phyloP scores from a whole-genome alignment of 768 basidiomycete species.

The Rhodosporidiobolus odoratus region DNA sequence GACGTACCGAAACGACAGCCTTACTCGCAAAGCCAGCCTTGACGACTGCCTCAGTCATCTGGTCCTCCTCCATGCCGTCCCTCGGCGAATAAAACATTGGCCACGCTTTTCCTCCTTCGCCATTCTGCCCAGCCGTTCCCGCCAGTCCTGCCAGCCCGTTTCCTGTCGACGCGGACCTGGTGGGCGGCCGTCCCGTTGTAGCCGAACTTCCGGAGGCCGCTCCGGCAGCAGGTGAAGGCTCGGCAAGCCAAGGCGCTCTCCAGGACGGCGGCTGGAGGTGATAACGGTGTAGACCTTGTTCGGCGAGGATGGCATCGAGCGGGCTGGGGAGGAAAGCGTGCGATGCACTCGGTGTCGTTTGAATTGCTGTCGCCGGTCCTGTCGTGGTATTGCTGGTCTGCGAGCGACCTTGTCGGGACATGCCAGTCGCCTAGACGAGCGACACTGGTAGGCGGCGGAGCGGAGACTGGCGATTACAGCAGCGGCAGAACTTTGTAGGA shows the following conservation, averaged over 20 bases:
- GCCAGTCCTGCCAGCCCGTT: background rate
- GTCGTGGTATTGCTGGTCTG: too few species aligned
- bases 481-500: background rate
- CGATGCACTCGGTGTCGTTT: conserved; percentile 9
- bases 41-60: conserved; percentile 39
- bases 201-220: background rate
- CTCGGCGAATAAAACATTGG: conserved; percentile 42
- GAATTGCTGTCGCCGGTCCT: background rate
- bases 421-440: too few species aligned
- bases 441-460: too few species aligned
- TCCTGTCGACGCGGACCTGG: background rate
- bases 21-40: conserved; percentile 38
- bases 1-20: conserved; percentile 9
- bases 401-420: too few species aligned
- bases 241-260: conserved; percentile 27
- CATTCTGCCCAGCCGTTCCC: too few species aligned
- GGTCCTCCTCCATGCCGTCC: conserved; percentile 43
- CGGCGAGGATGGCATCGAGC: conserved; percentile 24
- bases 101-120: conserved; percentile 4
- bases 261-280: conserved; percentile 31
- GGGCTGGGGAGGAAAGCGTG: conserved; percentile 8
- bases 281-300: conserved; percentile 28
- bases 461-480: too few species aligned
- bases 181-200: background rate
- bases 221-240: background rate